Conservation (phyloP, 169 alveolate genomes). For the Plasmodium adleri region DNA sequence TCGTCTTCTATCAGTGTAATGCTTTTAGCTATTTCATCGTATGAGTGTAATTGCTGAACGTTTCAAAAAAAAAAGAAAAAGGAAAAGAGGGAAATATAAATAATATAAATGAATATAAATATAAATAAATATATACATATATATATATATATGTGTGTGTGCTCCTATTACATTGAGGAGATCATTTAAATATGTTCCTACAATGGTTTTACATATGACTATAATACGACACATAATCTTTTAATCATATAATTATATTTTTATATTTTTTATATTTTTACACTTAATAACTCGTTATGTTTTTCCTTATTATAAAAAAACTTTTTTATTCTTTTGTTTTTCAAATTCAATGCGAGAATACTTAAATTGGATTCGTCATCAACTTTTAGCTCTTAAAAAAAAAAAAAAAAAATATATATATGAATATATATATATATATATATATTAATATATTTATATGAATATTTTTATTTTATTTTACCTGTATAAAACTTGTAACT, state of each 20-base stretch:
- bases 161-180: neutral
- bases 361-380: constrained; percentile 35
- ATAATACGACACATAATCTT: no score
- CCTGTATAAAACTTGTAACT: constrained; percentile 65
- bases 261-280: constrained; percentile 7
- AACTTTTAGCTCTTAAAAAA: constrained; percentile 30
- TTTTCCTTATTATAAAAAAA: constrained; percentile 44
- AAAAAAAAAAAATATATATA: neutral
- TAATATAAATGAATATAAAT: neutral
- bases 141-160: neutral
- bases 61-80: neutral
- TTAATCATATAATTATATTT: neutral
- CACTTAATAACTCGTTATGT: constrained; percentile 38
- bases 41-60: constrained; percentile 17
- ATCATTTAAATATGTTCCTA: no score
- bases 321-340: constrained; percentile 35
- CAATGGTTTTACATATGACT: no score
- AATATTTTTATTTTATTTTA: neutral
- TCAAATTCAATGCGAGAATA: constrained; percentile 38
- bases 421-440: neutral
- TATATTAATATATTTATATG: neutral
- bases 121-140: neutral
- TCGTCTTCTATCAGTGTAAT: constrained; percentile 34
- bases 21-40: constrained; percentile 57
- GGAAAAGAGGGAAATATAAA: neutral